Evolutionary conservation across 495 filamentous ascomycete genomes (phyloP).

Genomic region (Achaetomiella virescens): DNA sequence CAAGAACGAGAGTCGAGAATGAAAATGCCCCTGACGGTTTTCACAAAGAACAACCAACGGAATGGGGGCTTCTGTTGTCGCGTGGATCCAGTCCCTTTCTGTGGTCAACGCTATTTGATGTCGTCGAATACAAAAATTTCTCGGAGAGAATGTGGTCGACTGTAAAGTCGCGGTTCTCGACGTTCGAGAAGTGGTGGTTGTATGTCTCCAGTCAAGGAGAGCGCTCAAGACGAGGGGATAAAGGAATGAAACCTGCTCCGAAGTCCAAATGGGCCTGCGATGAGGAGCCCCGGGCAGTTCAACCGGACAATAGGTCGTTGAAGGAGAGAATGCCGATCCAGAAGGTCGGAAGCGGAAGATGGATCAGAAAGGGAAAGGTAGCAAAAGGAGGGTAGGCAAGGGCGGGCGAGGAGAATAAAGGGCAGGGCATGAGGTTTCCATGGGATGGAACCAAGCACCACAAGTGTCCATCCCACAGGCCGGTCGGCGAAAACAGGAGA

Average conservation of each 20-base stretch:
- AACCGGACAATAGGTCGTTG: conserved; percentile 16
- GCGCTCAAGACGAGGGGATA: neutral
- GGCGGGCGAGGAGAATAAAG: conserved; percentile 13
- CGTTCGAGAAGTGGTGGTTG: neutral
- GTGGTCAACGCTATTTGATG: neutral
- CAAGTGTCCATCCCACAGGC: neutral
- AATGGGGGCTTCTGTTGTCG: neutral
- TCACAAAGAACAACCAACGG: conserved; percentile 6
- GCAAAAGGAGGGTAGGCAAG: conserved; percentile 6
- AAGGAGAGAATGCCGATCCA: conserved; percentile 22
- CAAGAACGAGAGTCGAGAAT: conserved; percentile 2
- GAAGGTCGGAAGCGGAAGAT: conserved; percentile 9
- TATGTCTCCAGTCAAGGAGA: conserved; percentile 1
- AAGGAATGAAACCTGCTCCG: conserved; percentile 22
- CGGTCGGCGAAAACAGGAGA: neutral
- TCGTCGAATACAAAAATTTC: neutral
- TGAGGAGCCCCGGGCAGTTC: conserved; percentile 20
- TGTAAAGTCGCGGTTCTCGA: neutral
- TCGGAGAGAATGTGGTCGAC: conserved; percentile 5
- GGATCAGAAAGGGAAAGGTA: conserved; percentile 14
- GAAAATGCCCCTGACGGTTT: neutral
- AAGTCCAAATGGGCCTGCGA: conserved; percentile 20
- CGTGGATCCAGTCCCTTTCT: conserved; percentile 13
- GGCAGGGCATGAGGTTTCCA: conserved; percentile 5
- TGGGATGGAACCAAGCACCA: neutral